Base-by-base conservation (phyloP, 2,329 filamentous ascomycete genomes). In the Mollisia scopiformis region DNA sequence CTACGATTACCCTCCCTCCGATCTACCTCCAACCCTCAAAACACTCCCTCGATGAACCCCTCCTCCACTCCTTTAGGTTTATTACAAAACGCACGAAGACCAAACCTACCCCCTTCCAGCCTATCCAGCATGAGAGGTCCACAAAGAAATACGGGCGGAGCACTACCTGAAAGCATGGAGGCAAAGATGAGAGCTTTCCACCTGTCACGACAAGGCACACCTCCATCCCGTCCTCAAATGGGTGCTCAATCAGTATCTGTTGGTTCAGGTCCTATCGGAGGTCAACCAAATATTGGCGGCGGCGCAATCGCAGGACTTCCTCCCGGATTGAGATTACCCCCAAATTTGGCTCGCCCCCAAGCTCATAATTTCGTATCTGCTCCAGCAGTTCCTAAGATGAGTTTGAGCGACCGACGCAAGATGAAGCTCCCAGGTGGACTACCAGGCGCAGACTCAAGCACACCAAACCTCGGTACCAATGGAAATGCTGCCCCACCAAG, bases 61-160 rank as follows among this genome's bases (percentile, higher is more conserved):
- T 93, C 88, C n/a, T 97, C 93, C n/a, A 95, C 90, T 28, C 88
- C 91, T 41, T 80, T 93, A 3, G 92, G 92, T 41, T 84, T 91
- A 60, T 79, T 97, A 70, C 92, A 88, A 75, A 85, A 78, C 66
- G 86, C 84, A 4, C 79, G 86, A 61, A 80, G 84, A 52, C 86
- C 84, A 2, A 72, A 77, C 21, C 47, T 58, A 39, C 33, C 64
- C 14, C n/a, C 57, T 28, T 16, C 60, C 14, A 55, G 35, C 31
- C 31, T 63, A 41, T 61, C 63, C 19, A 62, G 56, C 28, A 46
- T 63, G 14, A 53, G 64, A 61, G 19, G 55, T 25, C 47, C 56
- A 54, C 50, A 51, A 61, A 75, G 75, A 69, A 51, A 13, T 21
- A 75, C 80, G 59, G 77, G 79, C 41, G 82, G 82, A 52, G 81